These are phyloP conservation scores for Aegilops umbellulata DNA, from an alignment of 176 grass and related monocot genomes.

Conservation along the genomic window DNA sequence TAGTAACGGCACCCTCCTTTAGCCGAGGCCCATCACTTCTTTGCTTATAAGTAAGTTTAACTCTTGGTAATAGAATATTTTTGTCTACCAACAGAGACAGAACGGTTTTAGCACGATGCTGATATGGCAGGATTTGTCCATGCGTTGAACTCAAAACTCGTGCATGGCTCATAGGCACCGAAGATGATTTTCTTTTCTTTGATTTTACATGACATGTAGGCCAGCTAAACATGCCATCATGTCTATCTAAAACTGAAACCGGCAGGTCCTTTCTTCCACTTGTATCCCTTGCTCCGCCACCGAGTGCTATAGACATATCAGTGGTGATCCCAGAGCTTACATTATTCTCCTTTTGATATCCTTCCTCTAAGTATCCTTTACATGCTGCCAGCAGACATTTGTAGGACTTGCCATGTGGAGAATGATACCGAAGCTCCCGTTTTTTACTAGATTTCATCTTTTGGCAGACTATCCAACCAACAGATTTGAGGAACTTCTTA, in stretches of 20 bases:
- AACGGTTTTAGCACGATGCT: constrained; percentile 42
- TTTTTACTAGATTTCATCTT: constrained; percentile 30
- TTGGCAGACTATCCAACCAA: constrained; percentile 44
- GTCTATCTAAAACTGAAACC: neutral
- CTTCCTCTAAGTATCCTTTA: constrained; percentile 42
- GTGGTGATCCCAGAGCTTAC: constrained; percentile 12
- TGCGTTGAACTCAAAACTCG: constrained; percentile 27
- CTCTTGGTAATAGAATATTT: constrained; percentile 53
- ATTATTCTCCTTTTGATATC: constrained; percentile 5
- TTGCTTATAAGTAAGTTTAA: constrained; percentile 48
- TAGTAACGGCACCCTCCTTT: constrained; percentile 55
- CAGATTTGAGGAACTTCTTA: constrained; percentile 52
- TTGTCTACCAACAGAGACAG: constrained; percentile 65
- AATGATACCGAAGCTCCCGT: constrained; percentile 19
- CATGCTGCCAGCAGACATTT: constrained; percentile 62
- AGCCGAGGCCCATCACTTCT: constrained; percentile 20
- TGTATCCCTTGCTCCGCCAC: too few relatives aligned
- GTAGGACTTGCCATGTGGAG: constrained; percentile 54
- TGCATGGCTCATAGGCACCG: constrained; percentile 2
- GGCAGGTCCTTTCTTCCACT: too few relatives aligned
- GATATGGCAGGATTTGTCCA: constrained; percentile 4
- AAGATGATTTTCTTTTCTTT: constrained; percentile 48
- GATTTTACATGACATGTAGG: constrained; percentile 31
- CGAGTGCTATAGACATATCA: neutral
- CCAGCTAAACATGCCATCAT: neutral